Conservation (phyloP, 2,329 filamentous ascomycete genomes). For the Penicillium expansum region DNA sequence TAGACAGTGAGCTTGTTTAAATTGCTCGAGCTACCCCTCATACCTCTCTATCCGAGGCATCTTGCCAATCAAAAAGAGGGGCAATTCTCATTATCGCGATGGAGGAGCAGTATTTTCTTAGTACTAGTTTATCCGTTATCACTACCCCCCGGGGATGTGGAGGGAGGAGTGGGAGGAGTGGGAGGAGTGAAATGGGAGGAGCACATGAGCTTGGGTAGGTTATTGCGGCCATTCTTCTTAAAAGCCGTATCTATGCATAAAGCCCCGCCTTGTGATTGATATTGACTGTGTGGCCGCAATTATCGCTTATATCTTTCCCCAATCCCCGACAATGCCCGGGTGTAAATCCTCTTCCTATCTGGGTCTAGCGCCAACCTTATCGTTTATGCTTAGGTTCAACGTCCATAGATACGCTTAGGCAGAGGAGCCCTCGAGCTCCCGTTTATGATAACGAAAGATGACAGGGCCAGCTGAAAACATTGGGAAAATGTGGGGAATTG, state of each 20-base stretch:
- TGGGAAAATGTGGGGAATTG: neutral
- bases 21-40: constrained; percentile 1
- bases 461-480: too few species aligned
- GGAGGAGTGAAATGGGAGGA: constrained; percentile 2
- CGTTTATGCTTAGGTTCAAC: neutral
- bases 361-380: neutral
- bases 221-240: neutral
- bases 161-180: too few species aligned
- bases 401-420: too few species aligned
- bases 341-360: neutral
- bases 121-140: neutral
- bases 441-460: neutral
- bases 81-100: neutral
- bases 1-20: constrained; percentile 4
- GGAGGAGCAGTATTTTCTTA: constrained; percentile 2
- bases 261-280: rapidly evolving
- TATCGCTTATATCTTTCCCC: rapidly evolving
- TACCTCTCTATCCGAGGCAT: neutral
- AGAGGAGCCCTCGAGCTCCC: neutral
- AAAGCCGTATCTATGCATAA: neutral
- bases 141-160: too few species aligned
- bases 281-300: neutral
- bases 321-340: too few species aligned
- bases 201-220: neutral
- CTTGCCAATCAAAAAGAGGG: neutral